Percentiles rank a stretch among this genome's conserved stretches.
phyloP scores from a whole-genome alignment of 441 rosid species.

The Bruguiera hainesii region DNA sequence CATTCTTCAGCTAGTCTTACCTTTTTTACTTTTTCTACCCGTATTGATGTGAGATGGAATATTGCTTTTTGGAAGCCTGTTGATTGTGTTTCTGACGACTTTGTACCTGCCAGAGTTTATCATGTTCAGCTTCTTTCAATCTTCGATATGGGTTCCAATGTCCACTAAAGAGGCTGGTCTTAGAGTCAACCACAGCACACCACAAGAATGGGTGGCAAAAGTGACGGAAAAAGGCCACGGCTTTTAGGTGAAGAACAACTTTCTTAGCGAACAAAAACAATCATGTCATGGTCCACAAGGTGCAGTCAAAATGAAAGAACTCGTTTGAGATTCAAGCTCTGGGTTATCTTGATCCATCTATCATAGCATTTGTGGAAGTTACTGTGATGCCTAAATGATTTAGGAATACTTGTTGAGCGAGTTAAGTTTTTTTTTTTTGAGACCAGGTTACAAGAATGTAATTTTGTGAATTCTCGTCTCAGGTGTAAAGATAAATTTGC shows the following conservation, averaged over 20 bases:
- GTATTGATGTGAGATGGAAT: no score
- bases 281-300: neutral
- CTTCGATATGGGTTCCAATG: conserved; percentile 21
- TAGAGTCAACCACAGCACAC: neutral
- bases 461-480: no score
- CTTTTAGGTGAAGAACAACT: conserved; percentile 15
- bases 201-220: conserved; percentile 27
- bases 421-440: no score
- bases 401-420: neutral
- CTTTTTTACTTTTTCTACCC: no score
- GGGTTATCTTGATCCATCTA: neutral
- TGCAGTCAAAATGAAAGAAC: neutral
- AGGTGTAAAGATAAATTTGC: no score
- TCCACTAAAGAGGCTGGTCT: conserved; percentile 9
- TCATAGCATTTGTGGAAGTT: neutral
- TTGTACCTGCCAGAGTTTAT: no score
- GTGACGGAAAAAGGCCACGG: conserved; percentile 30
- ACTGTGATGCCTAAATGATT: neutral
- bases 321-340: neutral
- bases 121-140: neutral
- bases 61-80: no score
- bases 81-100: no score
- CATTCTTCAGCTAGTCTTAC: no score
- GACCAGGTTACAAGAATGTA: neutral
- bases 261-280: neutral